phyloP scores from a whole-genome alignment of 257 asterid species.

The Verbascum thapsus region DNA sequence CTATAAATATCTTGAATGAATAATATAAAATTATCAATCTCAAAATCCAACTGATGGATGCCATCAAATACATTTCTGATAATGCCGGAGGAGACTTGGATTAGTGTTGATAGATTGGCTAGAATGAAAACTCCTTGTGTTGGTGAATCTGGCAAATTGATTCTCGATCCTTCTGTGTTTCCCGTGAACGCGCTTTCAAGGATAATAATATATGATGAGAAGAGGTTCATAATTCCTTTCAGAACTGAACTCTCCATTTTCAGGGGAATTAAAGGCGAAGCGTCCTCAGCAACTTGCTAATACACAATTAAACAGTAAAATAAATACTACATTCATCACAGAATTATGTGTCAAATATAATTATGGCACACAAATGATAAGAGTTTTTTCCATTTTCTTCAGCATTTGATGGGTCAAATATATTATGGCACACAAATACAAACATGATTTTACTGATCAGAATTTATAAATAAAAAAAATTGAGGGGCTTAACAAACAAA shows the following conservation, averaged over 20 bases:
- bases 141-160: conserved; percentile 42
- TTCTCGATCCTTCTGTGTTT: conserved; percentile 35
- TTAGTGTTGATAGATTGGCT: conserved; percentile 54
- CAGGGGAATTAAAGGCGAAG: conserved; percentile 50
- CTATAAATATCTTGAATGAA: conserved; percentile 41
- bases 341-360: too few relatives aligned
- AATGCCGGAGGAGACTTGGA: conserved; percentile 43
- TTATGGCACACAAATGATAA: too few relatives aligned
- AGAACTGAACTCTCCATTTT: conserved; percentile 67
- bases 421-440: neutral
- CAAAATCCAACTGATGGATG: conserved; percentile 45
- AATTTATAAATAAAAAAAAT: neutral
- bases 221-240: conserved; percentile 55
- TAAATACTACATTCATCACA: too few relatives aligned
- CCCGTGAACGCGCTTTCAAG: conserved; percentile 54
- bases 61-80: conserved; percentile 44
- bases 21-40: conserved; percentile 42
- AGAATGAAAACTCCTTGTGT: conserved; percentile 56
- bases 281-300: conserved; percentile 51
- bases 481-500: conserved; percentile 37
- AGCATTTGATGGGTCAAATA: neutral
- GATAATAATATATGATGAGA: conserved; percentile 42
- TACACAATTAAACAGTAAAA: neutral
- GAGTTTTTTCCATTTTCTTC: too few relatives aligned
- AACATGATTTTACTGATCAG: conserved; percentile 9